Conservation (phyloP, 768 basidiomycete species). For the Myochromella boudieri region DNA sequence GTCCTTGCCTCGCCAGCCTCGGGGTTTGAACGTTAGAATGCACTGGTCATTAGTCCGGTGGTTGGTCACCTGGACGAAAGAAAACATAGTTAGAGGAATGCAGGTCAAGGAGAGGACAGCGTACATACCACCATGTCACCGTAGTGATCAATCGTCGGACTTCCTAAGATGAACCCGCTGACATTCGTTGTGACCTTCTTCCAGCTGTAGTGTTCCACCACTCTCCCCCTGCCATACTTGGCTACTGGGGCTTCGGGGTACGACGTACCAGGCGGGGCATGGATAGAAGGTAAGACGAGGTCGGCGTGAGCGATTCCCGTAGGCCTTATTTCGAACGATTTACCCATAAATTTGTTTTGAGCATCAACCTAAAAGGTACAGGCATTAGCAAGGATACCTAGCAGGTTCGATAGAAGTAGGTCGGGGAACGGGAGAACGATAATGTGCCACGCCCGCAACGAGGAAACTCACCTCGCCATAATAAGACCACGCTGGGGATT, state of each 20-base stretch:
- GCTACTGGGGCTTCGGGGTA: constrained; percentile 64
- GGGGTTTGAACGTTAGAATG: constrained; percentile 90
- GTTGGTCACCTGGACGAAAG: constrained; percentile 62
- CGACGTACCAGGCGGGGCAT: constrained; percentile 46
- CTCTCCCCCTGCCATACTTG: constrained; percentile 44
- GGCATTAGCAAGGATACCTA: not conserved
- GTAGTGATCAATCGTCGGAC: constrained; percentile 87
- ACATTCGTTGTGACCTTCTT: constrained; percentile 92
- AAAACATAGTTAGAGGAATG: not conserved
- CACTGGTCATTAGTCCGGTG: constrained; percentile 89
- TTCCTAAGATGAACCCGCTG: constrained; percentile 91
- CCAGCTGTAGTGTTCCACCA: constrained; percentile 92
- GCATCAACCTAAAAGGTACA: constrained; percentile 97
- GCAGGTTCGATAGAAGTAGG: not conserved
- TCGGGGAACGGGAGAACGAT: not conserved
- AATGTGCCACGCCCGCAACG: no score
- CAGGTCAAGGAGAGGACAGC: no score
- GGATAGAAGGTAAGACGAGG: constrained; percentile 68
- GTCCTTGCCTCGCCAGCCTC: constrained; percentile 91
- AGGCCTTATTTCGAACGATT: constrained; percentile 93
- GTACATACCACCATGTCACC: constrained; percentile 87
- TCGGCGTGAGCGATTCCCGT: constrained; percentile 94
- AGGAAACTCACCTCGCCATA: constrained; percentile 67
- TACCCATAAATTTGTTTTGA: constrained; percentile 95
- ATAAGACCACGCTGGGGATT: constrained; percentile 87